phyloP scores from a whole-genome alignment of 768 basidiomycete species.

The Boletellus sp. region DNA sequence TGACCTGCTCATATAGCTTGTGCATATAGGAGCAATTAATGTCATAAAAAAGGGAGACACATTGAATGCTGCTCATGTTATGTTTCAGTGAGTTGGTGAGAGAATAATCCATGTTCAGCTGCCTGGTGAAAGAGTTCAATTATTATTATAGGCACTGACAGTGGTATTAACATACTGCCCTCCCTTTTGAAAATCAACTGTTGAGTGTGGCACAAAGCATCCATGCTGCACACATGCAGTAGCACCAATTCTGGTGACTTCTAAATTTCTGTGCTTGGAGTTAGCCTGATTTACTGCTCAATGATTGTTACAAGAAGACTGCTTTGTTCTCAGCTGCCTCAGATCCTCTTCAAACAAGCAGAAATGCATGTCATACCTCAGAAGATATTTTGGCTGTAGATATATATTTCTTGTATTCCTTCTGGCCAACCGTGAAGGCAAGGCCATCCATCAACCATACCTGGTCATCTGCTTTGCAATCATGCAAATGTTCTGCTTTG shows the following conservation, averaged over 20 bases:
- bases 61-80: neutral
- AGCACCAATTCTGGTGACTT: neutral
- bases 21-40: slow-evolving; percentile 11
- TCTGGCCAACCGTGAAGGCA: neutral
- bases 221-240: neutral
- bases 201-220: neutral
- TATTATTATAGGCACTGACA: too few species aligned
- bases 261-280: accelerated
- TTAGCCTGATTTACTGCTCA: neutral
- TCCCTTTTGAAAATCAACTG: neutral
- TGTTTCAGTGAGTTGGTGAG: neutral
- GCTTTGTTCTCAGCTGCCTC: neutral
- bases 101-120: slow-evolving; percentile 10
- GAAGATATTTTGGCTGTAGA: neutral
- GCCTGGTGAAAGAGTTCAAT: neutral
- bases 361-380: neutral
- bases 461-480: neutral
- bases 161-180: too few species aligned
- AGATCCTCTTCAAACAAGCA: too few species aligned
- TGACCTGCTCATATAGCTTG: too few species aligned
- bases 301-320: slow-evolving; percentile 1
- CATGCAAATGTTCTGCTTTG: slow-evolving; percentile 14
- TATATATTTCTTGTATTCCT: neutral
- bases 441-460: slow-evolving; percentile 2
- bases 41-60: neutral